phyloP scores from a whole-genome alignment of 2,329 filamentous ascomycete genomes.

The Aspergillus ochraceoroseus region DNA sequence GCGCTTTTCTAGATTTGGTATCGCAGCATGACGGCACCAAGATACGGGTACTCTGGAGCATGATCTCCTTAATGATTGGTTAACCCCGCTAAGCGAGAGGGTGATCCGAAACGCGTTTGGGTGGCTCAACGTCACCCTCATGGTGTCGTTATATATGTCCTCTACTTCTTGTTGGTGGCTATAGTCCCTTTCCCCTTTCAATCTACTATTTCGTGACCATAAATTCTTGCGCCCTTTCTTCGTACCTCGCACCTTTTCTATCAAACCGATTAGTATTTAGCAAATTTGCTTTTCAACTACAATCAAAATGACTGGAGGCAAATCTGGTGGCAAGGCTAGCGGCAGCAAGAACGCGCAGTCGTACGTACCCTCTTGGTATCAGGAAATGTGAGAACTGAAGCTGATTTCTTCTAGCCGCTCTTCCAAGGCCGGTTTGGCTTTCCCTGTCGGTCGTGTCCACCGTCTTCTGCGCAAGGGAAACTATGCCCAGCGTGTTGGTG shows the following conservation, averaged over 20 bases:
- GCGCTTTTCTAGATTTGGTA: conserved; percentile 29
- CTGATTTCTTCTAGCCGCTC: conserved; percentile 68
- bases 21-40: conserved; percentile 17
- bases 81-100: conserved; percentile 40
- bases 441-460: conserved; percentile 98
- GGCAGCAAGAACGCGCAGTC: conserved; percentile 99
- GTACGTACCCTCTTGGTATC: no score
- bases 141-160: conserved; percentile 44
- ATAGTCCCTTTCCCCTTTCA: conserved; percentile 23
- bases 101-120: conserved; percentile 45
- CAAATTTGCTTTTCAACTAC: conserved; percentile 38
- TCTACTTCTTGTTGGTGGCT: conserved; percentile 33
- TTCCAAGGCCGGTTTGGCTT: conserved; percentile 97
- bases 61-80: conserved; percentile 42
- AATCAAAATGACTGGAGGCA: conserved; percentile 99
- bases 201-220: conserved; percentile 7
- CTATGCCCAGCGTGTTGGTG: conserved; percentile 99
- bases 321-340: conserved; percentile 99
- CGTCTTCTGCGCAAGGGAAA: conserved; percentile 98
- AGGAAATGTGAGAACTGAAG: background rate
- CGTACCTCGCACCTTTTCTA: conserved; percentile 19
- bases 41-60: conserved; percentile 17
- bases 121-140: conserved; percentile 42
- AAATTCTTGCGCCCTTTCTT: background rate
- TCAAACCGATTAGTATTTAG: conserved; percentile 5